These are phyloP conservation scores for Komagataella mondaviorum DNA, from an alignment of 805 yeast genomes.

Conservation along the genomic window DNA sequence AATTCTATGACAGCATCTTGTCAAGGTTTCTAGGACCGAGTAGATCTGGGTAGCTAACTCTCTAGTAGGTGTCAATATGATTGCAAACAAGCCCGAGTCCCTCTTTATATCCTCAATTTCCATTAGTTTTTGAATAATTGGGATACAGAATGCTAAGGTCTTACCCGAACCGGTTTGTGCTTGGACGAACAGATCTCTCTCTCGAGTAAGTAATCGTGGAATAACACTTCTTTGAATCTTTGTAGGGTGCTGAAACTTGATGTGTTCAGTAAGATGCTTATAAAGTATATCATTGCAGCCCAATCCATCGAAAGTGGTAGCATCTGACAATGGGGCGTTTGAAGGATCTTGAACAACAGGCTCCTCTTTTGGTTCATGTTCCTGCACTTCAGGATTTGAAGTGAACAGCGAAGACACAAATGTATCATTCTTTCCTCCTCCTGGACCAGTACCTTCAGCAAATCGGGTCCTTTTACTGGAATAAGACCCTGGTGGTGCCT, in stretches of 20 bases:
- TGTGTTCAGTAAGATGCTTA: constrained; percentile 38
- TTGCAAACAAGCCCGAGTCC: constrained; percentile 75
- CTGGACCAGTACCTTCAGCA: background rate
- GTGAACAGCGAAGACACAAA: constrained; percentile 82
- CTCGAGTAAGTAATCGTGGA: constrained; percentile 38
- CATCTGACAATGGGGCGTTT: constrained; percentile 73
- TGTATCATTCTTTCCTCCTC: constrained; percentile 43
- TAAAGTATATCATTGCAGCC: constrained; percentile 47
- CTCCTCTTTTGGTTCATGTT: constrained; percentile 16
- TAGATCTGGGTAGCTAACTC: constrained; percentile 89
- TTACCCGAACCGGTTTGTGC: constrained; percentile 99
- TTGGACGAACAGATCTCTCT: constrained; percentile 70
- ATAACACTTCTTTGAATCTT: constrained; percentile 73
- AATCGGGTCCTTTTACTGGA: background rate
- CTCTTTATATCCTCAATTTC: constrained; percentile 36
- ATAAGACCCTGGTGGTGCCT: background rate
- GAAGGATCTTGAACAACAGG: constrained; percentile 35
- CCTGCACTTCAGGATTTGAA: constrained; percentile 41
- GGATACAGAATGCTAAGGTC: constrained; percentile 77
- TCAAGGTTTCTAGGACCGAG: constrained; percentile 59
- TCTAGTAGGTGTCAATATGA: constrained; percentile 86
- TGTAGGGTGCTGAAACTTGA: constrained; percentile 61
- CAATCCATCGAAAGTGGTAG: constrained; percentile 56
- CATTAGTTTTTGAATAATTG: constrained; percentile 66
- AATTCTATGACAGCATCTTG: constrained; percentile 68